A percentile compares a stretch with the other conserved stretches of the same genome.
phyloP scores from a whole-genome alignment of 306 rosid species.

The Trifolium pratense region DNA sequence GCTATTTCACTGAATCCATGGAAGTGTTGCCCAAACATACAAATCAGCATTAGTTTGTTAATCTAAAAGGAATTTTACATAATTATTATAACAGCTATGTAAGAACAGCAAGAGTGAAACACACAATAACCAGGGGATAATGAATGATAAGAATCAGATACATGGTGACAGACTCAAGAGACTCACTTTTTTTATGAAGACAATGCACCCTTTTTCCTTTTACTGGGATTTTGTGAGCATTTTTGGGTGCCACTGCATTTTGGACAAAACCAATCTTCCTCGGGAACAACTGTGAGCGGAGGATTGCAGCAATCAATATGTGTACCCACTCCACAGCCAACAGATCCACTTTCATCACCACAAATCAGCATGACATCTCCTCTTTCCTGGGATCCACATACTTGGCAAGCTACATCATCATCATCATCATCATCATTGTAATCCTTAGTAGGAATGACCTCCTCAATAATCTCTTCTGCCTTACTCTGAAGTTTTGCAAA shows the following conservation, averaged over 20 bases:
- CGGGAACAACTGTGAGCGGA: conserved; percentile 70
- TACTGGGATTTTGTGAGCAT: conserved; percentile 47
- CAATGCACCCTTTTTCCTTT: conserved; percentile 53
- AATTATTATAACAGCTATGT: conserved; percentile 7
- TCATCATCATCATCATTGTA: neutral
- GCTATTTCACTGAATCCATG: neutral
- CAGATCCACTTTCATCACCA: conserved; percentile 77
- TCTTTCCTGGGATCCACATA: conserved; percentile 73
- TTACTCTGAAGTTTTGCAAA: conserved; percentile 54
- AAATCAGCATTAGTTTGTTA: conserved; percentile 14
- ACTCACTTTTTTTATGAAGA: conserved; percentile 45
- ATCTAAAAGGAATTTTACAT: neutral
- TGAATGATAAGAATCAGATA: conserved; percentile 21
- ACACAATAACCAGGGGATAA: neutral
- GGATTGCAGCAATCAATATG: conserved; percentile 93
- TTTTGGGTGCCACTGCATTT: conserved; percentile 55
- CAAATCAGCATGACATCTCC: conserved; percentile 92
- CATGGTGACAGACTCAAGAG: neutral
- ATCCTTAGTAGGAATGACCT: conserved; percentile 39
- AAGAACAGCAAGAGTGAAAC: conserved; percentile 1
- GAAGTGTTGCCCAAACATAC: neutral
- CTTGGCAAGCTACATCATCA: conserved; percentile 61
- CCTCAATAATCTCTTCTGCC: conserved; percentile 66
- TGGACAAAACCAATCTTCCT: conserved; percentile 87
- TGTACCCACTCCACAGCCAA: conserved; percentile 81